Conservation (phyloP, 257 asterid genomes). For the Vinca minor region DNA sequence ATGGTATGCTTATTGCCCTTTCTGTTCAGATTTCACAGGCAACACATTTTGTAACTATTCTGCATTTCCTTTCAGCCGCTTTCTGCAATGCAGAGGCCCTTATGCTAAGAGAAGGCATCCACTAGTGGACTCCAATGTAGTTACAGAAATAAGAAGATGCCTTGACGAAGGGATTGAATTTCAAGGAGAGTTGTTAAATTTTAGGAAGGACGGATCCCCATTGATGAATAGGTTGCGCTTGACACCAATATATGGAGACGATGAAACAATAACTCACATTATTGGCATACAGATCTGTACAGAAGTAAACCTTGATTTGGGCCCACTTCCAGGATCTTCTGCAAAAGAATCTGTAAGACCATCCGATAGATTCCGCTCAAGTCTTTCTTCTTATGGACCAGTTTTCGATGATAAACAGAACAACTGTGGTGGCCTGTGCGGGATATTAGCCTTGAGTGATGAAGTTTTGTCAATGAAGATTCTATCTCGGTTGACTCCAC, state of each 20-base stretch:
- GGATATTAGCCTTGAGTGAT: conserved; percentile 61
- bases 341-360: conserved; percentile 50
- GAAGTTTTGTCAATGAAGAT: conserved; percentile 67
- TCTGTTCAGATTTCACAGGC: background rate
- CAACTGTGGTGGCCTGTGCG: conserved; percentile 54
- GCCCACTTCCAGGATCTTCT: conserved; percentile 66
- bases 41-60: background rate
- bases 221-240: conserved; percentile 42
- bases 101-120: conserved; percentile 51
- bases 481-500: conserved; percentile 61
- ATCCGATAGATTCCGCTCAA: conserved; percentile 42
- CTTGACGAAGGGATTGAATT: conserved; percentile 40
- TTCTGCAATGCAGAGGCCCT: conserved; percentile 52
- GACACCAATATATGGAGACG: conserved; percentile 48
- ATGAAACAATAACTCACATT: conserved; percentile 38
- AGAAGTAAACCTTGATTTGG: conserved; percentile 64
- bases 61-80: conserved; percentile 32
- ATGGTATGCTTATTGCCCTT: background rate
- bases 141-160: conserved; percentile 46
- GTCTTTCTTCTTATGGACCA: conserved; percentile 31
- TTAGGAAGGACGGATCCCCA: conserved; percentile 50
- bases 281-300: conserved; percentile 72
- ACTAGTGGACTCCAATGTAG: conserved; percentile 33
- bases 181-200: conserved; percentile 45
- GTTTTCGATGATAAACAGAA: conserved; percentile 37